Base-by-base conservation (phyloP, 2,329 filamentous ascomycete genomes). In the Botryotinia globosa region DNA sequence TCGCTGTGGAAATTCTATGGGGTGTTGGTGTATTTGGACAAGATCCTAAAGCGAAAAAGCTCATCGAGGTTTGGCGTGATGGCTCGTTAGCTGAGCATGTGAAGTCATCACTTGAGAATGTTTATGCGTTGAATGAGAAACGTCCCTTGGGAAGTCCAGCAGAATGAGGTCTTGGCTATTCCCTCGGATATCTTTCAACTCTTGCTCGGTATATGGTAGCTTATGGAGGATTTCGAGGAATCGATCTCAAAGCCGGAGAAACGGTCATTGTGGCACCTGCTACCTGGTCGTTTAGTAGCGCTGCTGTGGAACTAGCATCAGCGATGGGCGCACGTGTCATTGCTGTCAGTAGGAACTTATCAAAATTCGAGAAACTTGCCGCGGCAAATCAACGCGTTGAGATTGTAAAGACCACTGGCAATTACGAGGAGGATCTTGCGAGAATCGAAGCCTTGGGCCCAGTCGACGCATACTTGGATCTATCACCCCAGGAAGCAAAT, bases 291-390 rank as follows among this genome's bases (percentile, higher is more conserved):
- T 87, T 84, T 75, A 83, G 85, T 2, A 81, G 84, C 18, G 83
- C 82, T 2, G 85, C 81, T 0, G 84, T 86, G 0, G 73, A 80
- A 6, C 79, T 85, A 3, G 85, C 85, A 0, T 72, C 85, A 4
- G 82, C 85, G 0, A 84, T 87, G 83, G 86, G 85, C 0, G 84
- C 84, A 6, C 81, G 79, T 39, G 85, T 87, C 3, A 78, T 88
- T 68, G 86, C 86, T 4, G 82, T 85, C 80, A 85, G 86, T 1
- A 80, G 85, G 18, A 85, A 85, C 74, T 74, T 79, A 72, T 76
- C 78, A 51, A 74, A 74, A 54, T 77, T 86, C 32, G 77, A 77
- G n/a, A 77, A 77, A 51, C 71, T 87, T 34, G 80, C 81, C 48
- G 74, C 76, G 4, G 71, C 66, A 1, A 74, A 74, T 44, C 77